A percentile compares a stretch with the other conserved stretches of the same genome.
Conservation (phyloP, 2,329 filamentous ascomycete genomes). For the Nigrospora oryzae region DNA sequence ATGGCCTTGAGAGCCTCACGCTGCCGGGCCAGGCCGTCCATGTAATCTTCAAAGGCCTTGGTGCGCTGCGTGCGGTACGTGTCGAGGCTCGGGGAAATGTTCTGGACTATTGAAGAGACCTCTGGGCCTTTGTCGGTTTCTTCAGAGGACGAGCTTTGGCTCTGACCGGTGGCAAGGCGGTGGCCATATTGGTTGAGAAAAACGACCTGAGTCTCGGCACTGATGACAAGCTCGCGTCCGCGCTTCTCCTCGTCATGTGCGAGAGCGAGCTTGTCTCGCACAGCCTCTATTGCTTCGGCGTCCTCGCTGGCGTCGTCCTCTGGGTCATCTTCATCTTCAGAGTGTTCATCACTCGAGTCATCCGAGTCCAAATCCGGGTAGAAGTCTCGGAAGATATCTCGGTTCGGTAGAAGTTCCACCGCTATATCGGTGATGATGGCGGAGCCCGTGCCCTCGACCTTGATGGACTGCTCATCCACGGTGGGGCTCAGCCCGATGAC, state of each 20-base stretch:
- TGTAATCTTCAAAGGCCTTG: constrained; percentile 30
- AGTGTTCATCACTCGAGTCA: constrained; percentile 16
- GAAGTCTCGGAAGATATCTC: constrained; percentile 43
- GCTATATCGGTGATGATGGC: constrained; percentile 55
- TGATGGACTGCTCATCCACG: constrained; percentile 47
- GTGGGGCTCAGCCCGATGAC: constrained; percentile 45
- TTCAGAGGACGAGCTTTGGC: constrained; percentile 13
- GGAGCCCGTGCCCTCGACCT: constrained; percentile 48
- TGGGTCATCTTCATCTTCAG: constrained; percentile 17
- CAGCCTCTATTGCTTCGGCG: constrained; percentile 16
- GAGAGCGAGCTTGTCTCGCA: constrained; percentile 20
- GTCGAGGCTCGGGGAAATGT: constrained; percentile 15
- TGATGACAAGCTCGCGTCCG: constrained; percentile 20
- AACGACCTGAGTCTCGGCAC: constrained; percentile 27
- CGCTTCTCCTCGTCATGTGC: constrained; percentile 19
- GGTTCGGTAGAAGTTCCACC: constrained; percentile 48
- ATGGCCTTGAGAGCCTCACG: constrained; percentile 26
- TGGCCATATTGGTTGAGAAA: constrained; percentile 32
- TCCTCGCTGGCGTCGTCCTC: constrained; percentile 14
- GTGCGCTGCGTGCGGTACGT: constrained; percentile 33
- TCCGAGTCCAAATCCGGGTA: constrained; percentile 38
- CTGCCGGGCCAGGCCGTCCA: constrained; percentile 19
- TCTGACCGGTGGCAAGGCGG: constrained; percentile 20
- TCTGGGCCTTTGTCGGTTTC: constrained; percentile 21
- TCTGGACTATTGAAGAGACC: constrained; percentile 32